Evolutionary conservation across 306 rosid species (phyloP).

Genomic region (Mimosa bimucronata): DNA sequence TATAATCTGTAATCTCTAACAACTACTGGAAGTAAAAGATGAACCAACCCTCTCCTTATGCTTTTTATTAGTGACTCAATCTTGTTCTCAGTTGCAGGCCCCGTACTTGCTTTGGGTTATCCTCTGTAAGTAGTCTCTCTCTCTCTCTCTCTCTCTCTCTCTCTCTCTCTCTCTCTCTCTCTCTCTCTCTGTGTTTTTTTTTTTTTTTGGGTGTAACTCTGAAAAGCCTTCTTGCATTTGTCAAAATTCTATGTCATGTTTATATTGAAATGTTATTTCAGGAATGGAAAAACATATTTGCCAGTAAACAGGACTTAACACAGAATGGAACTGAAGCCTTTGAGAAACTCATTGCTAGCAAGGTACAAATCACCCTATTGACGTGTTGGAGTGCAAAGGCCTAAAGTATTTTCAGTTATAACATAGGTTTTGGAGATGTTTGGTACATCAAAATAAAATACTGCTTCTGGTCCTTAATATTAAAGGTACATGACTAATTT

Average conservation of each 20-base stretch:
- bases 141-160: no score
- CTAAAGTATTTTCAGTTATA: not conserved
- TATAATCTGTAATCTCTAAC: not conserved
- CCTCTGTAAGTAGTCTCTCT: no score
- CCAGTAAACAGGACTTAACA: constrained; percentile 41
- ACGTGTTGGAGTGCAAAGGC: not conserved
- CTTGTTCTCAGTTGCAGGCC: not conserved
- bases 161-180: not conserved
- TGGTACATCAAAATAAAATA: not conserved
- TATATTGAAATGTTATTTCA: not conserved
- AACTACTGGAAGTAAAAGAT: not conserved
- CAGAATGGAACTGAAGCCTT: constrained; percentile 58
- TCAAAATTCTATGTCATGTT: not conserved
- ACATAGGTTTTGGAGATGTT: not conserved
- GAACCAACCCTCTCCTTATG: not conserved
- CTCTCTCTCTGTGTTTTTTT: no score
- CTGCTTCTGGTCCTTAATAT: no score
- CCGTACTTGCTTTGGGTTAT: constrained; percentile 2
- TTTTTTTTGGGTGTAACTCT: not conserved
- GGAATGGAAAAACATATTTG: constrained; percentile 34
- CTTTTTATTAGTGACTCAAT: not conserved
- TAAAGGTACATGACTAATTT: no score
- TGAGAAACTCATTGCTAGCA: constrained; percentile 50
- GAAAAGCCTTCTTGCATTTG: not conserved
- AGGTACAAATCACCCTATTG: constrained; percentile 42